Conservation (phyloP, 805 yeast genomes). For the Saccharomyces jurei region DNA sequence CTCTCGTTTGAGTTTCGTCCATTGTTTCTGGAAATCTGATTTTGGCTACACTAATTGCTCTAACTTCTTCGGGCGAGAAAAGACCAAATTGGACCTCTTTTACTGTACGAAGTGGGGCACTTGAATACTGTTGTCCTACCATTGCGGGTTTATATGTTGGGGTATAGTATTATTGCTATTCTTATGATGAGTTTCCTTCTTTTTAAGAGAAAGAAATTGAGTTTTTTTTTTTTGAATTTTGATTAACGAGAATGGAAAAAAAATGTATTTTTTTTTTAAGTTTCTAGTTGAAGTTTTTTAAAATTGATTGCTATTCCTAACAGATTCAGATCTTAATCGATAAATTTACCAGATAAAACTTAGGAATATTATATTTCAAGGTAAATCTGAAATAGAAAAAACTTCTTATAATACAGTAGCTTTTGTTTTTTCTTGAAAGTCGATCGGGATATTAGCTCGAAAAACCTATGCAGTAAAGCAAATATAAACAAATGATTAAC, state of each 20-base stretch:
- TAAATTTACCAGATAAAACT: conserved; percentile 1
- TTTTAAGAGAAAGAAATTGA: background rate
- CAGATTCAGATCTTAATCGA: conserved; percentile 1
- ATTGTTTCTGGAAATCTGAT: conserved; percentile 98
- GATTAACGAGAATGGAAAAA: background rate
- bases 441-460: background rate
- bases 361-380: background rate
- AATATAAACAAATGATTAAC: background rate
- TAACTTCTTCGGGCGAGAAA: conserved; percentile 92
- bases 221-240: conserved; percentile 5
- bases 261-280: background rate
- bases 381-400: background rate
- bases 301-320: background rate
- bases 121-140: conserved; percentile 78
- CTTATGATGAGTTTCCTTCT: background rate
- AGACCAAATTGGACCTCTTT: conserved; percentile 98
- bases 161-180: background rate
- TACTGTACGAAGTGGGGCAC: conserved; percentile 95
- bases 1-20: conserved; percentile 93
- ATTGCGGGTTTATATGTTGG: conserved; percentile 16
- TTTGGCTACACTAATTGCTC: conserved; percentile 96
- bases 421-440: background rate
- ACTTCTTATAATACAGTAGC: background rate
- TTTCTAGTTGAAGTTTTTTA: background rate
- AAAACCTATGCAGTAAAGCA: background rate